These are phyloP conservation scores for Corymbia citriodora DNA, from an alignment of 441 rosid genomes.

Conservation along the genomic window DNA sequence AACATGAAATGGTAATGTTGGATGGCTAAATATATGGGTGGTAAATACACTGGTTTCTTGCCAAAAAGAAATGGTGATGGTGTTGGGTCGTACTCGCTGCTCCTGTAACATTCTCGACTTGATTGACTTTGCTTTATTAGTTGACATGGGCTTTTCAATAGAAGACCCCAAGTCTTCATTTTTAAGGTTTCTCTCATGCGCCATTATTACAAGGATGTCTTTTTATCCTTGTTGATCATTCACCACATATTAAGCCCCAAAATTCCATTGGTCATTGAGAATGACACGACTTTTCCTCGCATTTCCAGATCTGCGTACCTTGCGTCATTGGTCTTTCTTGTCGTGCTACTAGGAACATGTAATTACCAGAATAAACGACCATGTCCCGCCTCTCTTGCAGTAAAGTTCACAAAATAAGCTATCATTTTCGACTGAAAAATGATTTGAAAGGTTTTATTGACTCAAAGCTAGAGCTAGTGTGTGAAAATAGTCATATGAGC, in stretches of 20 bases:
- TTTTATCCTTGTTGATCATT: neutral
- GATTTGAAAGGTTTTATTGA: too few species aligned
- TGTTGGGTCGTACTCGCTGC: neutral
- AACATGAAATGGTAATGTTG: neutral
- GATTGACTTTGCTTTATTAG: neutral
- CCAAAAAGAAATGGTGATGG: neutral
- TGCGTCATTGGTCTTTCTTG: too few species aligned
- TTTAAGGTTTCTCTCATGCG: neutral
- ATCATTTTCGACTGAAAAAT: too few species aligned
- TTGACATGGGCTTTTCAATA: neutral
- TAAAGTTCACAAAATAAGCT: neutral
- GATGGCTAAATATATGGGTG: neutral
- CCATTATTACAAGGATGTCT: neutral
- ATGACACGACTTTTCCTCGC: too few species aligned
- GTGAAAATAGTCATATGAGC: neutral
- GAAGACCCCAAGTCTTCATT: neutral
- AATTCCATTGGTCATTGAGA: too few species aligned
- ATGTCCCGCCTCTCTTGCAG: too few species aligned
- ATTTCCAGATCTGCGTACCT: too few species aligned
- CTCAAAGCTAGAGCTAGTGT: neutral
- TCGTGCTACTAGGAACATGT: too few species aligned
- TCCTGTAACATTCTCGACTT: neutral
- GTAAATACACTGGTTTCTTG: neutral
- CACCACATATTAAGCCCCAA: too few species aligned
- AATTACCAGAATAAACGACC: too few species aligned